A percentile compares a stretch with the other conserved stretches of the same genome.
phyloP scores from a whole-genome alignment of 805 yeast genomes.

The Sporopachydermia quercuum region DNA sequence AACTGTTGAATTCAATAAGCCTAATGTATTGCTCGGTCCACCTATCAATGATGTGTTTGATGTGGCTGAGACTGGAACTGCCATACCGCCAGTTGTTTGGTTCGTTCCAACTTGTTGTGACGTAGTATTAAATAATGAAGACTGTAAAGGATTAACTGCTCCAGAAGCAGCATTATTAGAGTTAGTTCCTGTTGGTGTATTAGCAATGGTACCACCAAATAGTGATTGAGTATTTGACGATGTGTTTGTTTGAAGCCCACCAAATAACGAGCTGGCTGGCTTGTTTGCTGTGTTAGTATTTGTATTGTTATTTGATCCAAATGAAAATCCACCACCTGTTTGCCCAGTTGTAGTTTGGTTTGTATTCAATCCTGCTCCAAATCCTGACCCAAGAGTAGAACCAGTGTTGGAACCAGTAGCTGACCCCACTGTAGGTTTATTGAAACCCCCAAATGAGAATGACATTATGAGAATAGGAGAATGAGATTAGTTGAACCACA shows the following conservation, averaged over 20 bases:
- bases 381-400: neutral
- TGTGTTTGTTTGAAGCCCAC: too few species aligned
- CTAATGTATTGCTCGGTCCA: too few species aligned
- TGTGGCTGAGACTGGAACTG: neutral
- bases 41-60: too few species aligned
- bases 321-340: neutral
- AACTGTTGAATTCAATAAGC: neutral
- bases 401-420: neutral
- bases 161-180: neutral
- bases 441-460: neutral
- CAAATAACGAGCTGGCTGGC: too few species aligned
- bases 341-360: too few species aligned
- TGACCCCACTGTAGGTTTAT: neutral
- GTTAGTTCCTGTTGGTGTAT: neutral
- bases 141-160: slow-evolving; percentile 1
- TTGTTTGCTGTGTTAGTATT: neutral
- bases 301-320: neutral
- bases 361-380: neutral
- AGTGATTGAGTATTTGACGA: too few species aligned
- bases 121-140: neutral
- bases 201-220: neutral
- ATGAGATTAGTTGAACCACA: too few species aligned
- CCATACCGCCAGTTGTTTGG: neutral
- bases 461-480: too few species aligned
- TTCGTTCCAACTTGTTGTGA: neutral